These are phyloP conservation scores for Naegleria lovaniensis DNA, from an alignment of 208 protist species.

Conservation along the genomic window DNA sequence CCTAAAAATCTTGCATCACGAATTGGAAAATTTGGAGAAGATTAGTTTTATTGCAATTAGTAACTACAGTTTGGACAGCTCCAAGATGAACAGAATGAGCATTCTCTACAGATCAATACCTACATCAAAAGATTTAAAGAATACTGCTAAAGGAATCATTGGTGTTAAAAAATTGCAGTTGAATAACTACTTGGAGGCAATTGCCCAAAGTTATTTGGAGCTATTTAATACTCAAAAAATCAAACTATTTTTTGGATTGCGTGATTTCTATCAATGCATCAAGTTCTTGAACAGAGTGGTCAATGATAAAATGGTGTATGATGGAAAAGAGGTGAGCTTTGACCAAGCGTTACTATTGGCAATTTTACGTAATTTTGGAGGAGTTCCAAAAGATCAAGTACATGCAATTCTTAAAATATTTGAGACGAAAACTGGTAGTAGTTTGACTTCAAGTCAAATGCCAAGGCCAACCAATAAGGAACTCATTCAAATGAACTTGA, in stretches of 20 bases:
- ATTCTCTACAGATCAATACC: slow-evolving; percentile 28
- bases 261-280: slow-evolving; percentile 53
- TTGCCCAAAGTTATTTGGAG: slow-evolving; percentile 34
- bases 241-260: slow-evolving; percentile 51
- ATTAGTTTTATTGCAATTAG: slow-evolving; percentile 63
- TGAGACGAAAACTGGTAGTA: not conserved
- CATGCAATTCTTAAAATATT: not conserved
- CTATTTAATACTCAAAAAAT: slow-evolving; percentile 32
- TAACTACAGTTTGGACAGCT: slow-evolving; percentile 65
- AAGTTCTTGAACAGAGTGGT: slow-evolving; percentile 26
- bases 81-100: slow-evolving; percentile 69
- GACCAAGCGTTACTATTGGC: not conserved
- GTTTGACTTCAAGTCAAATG: not conserved
- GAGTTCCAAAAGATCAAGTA: not conserved
- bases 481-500: slow-evolving; percentile 33
- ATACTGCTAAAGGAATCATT: slow-evolving; percentile 36
- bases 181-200: not conserved
- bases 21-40: slow-evolving; percentile 44
- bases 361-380: slow-evolving; percentile 36
- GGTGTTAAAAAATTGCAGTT: not conserved
- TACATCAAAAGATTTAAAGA: slow-evolving; percentile 17
- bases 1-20: slow-evolving; percentile 68
- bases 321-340: not conserved
- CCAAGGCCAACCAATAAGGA: not conserved
- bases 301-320: not conserved